Evolutionary conservation across 768 basidiomycete species (phyloP), one percentile per base, ranked within the genome.

Genomic region (Tricholoma bakamatsutake): DNA sequence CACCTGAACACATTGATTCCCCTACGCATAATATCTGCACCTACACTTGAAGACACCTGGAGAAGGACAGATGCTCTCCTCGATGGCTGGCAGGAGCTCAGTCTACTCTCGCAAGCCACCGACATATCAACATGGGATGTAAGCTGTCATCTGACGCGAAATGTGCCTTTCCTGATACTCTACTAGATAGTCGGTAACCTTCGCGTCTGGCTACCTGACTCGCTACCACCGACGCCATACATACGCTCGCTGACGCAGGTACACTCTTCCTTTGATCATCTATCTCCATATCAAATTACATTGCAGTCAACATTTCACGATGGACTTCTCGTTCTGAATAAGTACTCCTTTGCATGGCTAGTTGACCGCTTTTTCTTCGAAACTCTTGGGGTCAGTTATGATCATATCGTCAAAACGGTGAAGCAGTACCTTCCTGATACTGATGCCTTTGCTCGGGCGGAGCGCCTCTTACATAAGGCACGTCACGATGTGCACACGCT

Each of bases 241-340:
- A 64, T 85, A 11, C 80, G 90, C 17, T 87, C 88, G 12, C 69
- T 79, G 28, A 76, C 73, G 5, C 88, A 89, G 77, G 88, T 83
- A 61, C 46, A 73, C 59, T 35, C 13, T 10, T 53, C 47, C 31
- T 50, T 28, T 27, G 12, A 7, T 18, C 52, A 4, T 45, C 30
- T 52, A 6, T 15, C 30, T 2, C 8, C 28, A 51, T 15, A 17
- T 40, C 49, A 61, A 30, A 15, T 39, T 31, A 53, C 55, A 37
- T 58, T 42, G 7, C 48, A 88, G 86, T 77, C 80, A 5, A 73
- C 73, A 8, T 82, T 85, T 57, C 84, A 78, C 58, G 81, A 85
- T 57, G 80, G 80, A 12, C 61, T 81, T 37, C 62, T 78, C 17
- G 71, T 88, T 21, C 63, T 89, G 21, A 75, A 77, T 62, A 73